Base-by-base conservation (phyloP, 495 filamentous ascomycete genomes). In the Beverwykella pulmonaria region DNA sequence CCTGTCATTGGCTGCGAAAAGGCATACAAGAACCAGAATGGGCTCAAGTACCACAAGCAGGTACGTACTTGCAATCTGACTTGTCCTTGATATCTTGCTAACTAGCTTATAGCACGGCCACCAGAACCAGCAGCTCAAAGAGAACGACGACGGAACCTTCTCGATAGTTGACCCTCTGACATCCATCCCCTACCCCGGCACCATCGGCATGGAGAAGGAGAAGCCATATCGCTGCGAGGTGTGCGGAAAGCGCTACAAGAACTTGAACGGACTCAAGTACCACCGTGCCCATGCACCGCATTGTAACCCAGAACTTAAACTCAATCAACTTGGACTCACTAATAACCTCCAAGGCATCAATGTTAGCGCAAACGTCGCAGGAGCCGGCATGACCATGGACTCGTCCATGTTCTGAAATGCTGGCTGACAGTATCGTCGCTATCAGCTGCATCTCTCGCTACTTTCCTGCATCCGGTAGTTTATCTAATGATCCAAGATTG, bases 11-110 rank as follows among this genome's bases (percentile, higher is more conserved):
- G 94, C 19, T 99, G 94, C 74, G 94, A 99, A 76, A 99, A 99
- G 81, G 94, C 94, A 15, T 99, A 99, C 77, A 99, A 99, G 83
- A 99, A 99, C 76, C 94, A 98, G 72, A 99, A 99, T 71, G 94
- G 94, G 32, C 81, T 99, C 32, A 98, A 98, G 76, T 90, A 90
- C 73, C 88, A 90, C 79, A 89, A 89, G 73, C 84, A 83, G 75
- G 87, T 90, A 82, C 78, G 86, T 82, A 17, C 27, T 26, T 62
- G 1, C 27, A 34, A 20, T 25, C 46, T 20, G 7, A 53, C 12
- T 23, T 22, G 23, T 4, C 34, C 56, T 63, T 56, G 23, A 44
- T 61, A 52, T 41, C 39, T 74, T 61, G 62, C 79, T 85, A 78
- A 81, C 76, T 59, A 32, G 49, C 50, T 23, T 48, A 53, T 53